These are phyloP conservation scores for Staphylotrichum longicolle DNA, from an alignment of 495 filamentous ascomycete genomes.

Conservation along the genomic window DNA sequence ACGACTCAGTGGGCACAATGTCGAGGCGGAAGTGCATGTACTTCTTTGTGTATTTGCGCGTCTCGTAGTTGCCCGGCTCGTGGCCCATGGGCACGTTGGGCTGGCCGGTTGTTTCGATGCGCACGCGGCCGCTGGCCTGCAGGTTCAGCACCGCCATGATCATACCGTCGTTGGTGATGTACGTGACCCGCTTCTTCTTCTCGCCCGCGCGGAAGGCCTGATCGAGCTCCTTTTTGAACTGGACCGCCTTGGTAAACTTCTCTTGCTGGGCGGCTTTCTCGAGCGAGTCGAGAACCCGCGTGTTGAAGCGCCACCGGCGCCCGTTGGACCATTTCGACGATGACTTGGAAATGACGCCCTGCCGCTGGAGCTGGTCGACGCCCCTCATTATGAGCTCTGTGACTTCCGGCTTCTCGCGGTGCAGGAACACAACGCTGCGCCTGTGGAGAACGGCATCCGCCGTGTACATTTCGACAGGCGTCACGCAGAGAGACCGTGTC, in stretches of 20 bases:
- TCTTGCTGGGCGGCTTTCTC: slow-evolving; percentile 45
- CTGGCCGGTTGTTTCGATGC: slow-evolving; percentile 53
- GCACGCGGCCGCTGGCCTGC: slow-evolving; percentile 56
- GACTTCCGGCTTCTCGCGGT: slow-evolving; percentile 35
- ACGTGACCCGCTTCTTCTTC: slow-evolving; percentile 37
- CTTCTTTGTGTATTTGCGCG: slow-evolving; percentile 64
- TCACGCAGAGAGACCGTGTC: slow-evolving; percentile 36
- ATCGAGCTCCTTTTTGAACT: slow-evolving; percentile 62
- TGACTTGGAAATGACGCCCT: slow-evolving; percentile 58
- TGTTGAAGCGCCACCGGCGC: slow-evolving; percentile 59
- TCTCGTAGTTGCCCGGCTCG: slow-evolving; percentile 67
- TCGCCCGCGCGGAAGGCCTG: slow-evolving; percentile 44
- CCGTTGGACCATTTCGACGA: slow-evolving; percentile 55
- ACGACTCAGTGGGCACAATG: slow-evolving; percentile 55
- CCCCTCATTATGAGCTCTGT: slow-evolving; percentile 52
- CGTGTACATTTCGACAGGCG: slow-evolving; percentile 36
- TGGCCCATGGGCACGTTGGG: slow-evolving; percentile 72
- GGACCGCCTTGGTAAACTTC: slow-evolving; percentile 52
- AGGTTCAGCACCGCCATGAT: slow-evolving; percentile 70
- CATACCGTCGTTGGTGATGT: slow-evolving; percentile 60
- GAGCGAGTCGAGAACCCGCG: slow-evolving; percentile 52
- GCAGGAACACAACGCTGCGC: slow-evolving; percentile 37
- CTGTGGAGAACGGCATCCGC: slow-evolving; percentile 38
- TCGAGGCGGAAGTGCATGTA: slow-evolving; percentile 61
- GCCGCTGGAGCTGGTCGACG: slow-evolving; percentile 54